These are phyloP conservation scores for Aspergillus funiculosus DNA, from an alignment of 495 filamentous ascomycete species.

Conservation along the genomic window DNA sequence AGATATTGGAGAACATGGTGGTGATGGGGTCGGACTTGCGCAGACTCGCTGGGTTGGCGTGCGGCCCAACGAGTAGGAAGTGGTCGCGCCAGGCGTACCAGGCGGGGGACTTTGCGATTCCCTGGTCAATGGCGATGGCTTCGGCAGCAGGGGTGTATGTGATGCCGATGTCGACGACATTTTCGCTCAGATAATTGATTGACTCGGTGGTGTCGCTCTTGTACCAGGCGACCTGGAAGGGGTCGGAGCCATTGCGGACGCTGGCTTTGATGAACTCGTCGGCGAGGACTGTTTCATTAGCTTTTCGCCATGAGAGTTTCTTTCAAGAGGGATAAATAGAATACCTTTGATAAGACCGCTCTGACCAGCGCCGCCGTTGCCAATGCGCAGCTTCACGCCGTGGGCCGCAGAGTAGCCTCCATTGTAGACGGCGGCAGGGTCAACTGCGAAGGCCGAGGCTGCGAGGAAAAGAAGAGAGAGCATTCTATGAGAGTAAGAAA, in stretches of 20 bases:
- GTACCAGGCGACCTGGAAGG: conserved; percentile 37
- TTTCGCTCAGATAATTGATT: conserved; percentile 33
- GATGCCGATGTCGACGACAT: conserved; percentile 35
- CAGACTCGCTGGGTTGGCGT: conserved; percentile 32
- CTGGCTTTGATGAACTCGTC: conserved; percentile 29
- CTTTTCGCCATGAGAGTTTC: background rate
- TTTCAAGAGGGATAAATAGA: no score
- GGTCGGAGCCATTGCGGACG: conserved; percentile 22
- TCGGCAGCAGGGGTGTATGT: conserved; percentile 39
- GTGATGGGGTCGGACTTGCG: conserved; percentile 11
- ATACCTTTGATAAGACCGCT: conserved; percentile 5
- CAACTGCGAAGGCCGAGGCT: no score
- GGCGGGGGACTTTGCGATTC: conserved; percentile 24
- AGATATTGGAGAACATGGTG: conserved; percentile 28
- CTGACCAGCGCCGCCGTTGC: conserved; percentile 8
- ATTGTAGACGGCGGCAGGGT: background rate
- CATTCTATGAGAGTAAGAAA: no score
- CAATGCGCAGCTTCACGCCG: conserved; percentile 2
- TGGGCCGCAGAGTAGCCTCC: conserved; percentile 2
- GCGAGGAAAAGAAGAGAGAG: no score
- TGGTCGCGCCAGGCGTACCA: conserved; percentile 37
- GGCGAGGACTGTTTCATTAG: conserved; percentile 28
- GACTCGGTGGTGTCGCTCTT: conserved; percentile 37
- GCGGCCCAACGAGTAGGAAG: conserved; percentile 34
- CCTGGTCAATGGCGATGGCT: conserved; percentile 29